These are phyloP conservation scores for Bothriochloa decipiens DNA, from an alignment of 176 grass and related monocot species.

Conservation along the genomic window DNA sequence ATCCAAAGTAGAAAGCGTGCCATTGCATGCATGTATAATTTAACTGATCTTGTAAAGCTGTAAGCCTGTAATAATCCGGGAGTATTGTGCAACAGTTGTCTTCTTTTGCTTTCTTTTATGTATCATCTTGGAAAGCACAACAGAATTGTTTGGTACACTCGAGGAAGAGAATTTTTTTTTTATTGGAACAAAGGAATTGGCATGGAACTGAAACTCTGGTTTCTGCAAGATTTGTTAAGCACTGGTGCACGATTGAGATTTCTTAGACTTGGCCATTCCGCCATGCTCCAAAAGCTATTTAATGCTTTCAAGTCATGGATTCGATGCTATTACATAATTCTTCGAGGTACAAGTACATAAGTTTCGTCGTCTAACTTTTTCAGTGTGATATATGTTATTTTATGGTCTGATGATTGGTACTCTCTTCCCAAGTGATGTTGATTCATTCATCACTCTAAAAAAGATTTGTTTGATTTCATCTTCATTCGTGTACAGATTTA, in stretches of 20 bases:
- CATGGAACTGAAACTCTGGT: slow-evolving; percentile 2
- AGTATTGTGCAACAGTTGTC: slow-evolving; percentile 14
- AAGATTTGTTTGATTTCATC: slow-evolving; percentile 17
- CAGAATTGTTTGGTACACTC: slow-evolving; percentile 11
- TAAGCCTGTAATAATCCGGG: slow-evolving; percentile 39
- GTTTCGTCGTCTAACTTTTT: not conserved
- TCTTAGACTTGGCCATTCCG: not conserved
- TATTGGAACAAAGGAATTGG: not conserved
- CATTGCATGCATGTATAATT: slow-evolving; percentile 35
- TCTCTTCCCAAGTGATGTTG: not conserved
- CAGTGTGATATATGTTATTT: not conserved
- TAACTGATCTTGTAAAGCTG: slow-evolving; percentile 41
- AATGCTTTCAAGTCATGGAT: slow-evolving; percentile 10
- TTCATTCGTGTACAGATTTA: not conserved
- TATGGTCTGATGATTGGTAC: too few relatives aligned
- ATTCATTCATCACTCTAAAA: not conserved
- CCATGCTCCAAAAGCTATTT: not conserved
- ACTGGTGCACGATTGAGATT: not conserved
- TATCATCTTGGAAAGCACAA: slow-evolving; percentile 8
- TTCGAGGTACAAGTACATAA: not conserved
- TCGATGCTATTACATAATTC: not conserved
- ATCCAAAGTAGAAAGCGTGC: slow-evolving; percentile 40
- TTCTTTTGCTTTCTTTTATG: not conserved
- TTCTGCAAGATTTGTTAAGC: not conserved
- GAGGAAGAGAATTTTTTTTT: slow-evolving; percentile 12